Evolutionary conservation across 2,329 filamentous ascomycete genomes (phyloP).

Genomic region (Didymella keratinophila): DNA sequence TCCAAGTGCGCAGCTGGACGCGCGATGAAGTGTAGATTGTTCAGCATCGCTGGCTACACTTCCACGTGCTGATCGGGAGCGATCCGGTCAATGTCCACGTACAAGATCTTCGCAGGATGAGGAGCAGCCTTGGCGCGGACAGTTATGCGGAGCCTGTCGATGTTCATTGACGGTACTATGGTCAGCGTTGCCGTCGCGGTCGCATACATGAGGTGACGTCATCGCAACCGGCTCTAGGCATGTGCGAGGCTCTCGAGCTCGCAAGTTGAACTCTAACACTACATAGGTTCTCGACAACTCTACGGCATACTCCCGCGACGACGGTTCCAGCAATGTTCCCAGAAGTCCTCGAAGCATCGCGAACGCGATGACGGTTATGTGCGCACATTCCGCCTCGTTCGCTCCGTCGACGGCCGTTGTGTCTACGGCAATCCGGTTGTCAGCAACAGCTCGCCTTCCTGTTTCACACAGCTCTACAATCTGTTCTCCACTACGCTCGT

Average conservation of each 20-base stretch:
- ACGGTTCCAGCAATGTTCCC: neutral
- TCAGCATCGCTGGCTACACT: no score
- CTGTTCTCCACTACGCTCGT: no score
- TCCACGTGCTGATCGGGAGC: no score
- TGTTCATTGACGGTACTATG: neutral
- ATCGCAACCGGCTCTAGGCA: neutral
- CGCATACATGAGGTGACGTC: neutral
- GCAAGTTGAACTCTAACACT: neutral
- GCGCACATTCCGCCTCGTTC: neutral
- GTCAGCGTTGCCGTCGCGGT: neutral
- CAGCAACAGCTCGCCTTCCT: neutral
- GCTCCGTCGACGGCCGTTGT: neutral
- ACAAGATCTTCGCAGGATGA: neutral
- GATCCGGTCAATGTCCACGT: neutral
- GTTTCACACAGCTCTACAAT: no score
- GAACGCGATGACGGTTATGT: neutral
- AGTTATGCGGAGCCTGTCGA: neutral
- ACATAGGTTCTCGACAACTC: neutral
- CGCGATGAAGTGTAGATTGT: no score
- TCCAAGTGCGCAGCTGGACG: no score
- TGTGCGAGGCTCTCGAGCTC: neutral
- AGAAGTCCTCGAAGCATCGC: neutral
- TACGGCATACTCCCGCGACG: neutral
- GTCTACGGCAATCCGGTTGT: neutral
- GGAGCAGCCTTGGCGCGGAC: neutral